These are phyloP conservation scores for Viola pubescens DNA, from an alignment of 441 rosid species.

Conservation along the genomic window DNA sequence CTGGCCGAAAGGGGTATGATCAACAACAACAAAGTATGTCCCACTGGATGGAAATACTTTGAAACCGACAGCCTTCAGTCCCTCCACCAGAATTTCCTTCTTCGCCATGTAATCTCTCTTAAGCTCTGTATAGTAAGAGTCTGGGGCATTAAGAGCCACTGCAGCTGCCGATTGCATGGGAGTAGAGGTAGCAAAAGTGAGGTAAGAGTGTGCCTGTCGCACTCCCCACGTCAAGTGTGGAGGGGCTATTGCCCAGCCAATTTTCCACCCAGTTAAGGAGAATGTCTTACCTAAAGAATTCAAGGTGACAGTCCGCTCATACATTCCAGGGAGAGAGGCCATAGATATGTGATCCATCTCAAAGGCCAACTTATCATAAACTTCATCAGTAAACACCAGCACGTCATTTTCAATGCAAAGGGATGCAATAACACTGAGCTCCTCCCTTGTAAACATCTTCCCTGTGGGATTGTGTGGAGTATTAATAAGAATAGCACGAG, in stretches of 20 bases:
- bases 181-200: conserved; percentile 81
- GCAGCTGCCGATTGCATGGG: conserved; percentile 76
- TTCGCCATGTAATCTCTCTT: conserved; percentile 64
- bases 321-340: conserved; percentile 94
- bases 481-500: conserved; percentile 79
- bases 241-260: conserved; percentile 94
- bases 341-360: conserved; percentile 85
- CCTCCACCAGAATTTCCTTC: conserved; percentile 72
- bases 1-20: conserved; percentile 77
- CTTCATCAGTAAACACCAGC: conserved; percentile 75
- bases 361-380: conserved; percentile 81
- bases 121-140: conserved; percentile 62
- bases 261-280: conserved; percentile 92
- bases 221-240: conserved; percentile 90
- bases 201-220: conserved; percentile 76
- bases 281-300: conserved; percentile 88
- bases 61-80: conserved; percentile 76
- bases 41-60: conserved; percentile 81
- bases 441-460: conserved; percentile 79
- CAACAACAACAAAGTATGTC: conserved; percentile 74
- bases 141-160: conserved; percentile 65
- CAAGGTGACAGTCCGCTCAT: conserved; percentile 75
- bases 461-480: conserved; percentile 93
- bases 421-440: conserved; percentile 54
- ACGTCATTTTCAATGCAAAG: conserved; percentile 85